Base-by-base conservation (phyloP, 768 basidiomycete genomes). In the Sarcomyxa edulis region DNA sequence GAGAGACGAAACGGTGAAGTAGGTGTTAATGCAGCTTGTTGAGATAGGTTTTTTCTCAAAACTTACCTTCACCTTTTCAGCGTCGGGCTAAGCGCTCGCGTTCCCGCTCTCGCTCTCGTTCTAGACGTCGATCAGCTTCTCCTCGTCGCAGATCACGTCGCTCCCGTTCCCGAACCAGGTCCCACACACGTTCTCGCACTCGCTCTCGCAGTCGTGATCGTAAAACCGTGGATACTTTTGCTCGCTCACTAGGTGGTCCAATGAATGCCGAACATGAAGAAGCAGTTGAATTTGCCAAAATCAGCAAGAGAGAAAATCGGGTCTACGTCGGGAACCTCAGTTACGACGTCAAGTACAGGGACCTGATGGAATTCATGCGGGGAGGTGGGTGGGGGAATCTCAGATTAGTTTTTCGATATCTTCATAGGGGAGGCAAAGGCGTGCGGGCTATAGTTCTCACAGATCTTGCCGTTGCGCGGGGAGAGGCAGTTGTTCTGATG, bases 331-430 rank as follows among this genome's bases (percentile, higher is more conserved):
- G 96, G 58, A 99, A 99, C 64, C 79, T 99, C 66, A 91, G 89
- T 60, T 99, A 97, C 74, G 90, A 95, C 62, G 90, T 93, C 81
- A 94, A 85, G 69, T 98, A 95, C 70, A 80, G 92, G 67, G 96
- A 98, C 72, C 74, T 99, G 65, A 92, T 94, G 79, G 92, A 97
- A 81, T 97, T 96, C 62, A 95, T 96, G 92, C 78, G 89, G 84
- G 89, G 90, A 92, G 93, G 94, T 96, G 89, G 85, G 94, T 93
- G 68, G 79, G 78, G 80, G 82, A 76, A 78, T 79, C 71, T 71
- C 66, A 74, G 68, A 59, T 60, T 58, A 56, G 57, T 64, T 81
- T 68, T 78, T 74, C 62, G 66, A 60, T 67, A 54, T 62, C 54
- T 47, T 57, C 61, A 48, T 53, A 56, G 42, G 40, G 57, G 54